These are phyloP conservation scores for Epichloe bromicola DNA, from an alignment of 2,329 filamentous ascomycete genomes.

Conservation along the genomic window DNA sequence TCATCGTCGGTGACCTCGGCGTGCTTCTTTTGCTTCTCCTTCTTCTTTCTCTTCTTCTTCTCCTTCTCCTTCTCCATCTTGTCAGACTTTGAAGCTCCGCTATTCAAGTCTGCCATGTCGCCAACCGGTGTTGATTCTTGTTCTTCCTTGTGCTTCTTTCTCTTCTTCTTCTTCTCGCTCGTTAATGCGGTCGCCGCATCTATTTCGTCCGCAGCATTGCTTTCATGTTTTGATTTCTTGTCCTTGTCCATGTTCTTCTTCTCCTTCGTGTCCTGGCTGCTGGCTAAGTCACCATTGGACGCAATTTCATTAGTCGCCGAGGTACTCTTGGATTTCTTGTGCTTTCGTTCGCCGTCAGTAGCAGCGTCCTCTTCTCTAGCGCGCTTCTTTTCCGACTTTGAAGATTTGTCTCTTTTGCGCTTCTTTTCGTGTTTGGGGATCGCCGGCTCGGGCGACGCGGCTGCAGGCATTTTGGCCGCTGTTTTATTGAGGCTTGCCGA, in stretches of 20 bases:
- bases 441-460: constrained; percentile 17
- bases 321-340: constrained; percentile 38
- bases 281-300: constrained; percentile 12
- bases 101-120: not conserved
- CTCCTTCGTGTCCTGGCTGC: constrained; percentile 22
- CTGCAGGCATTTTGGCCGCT: constrained; percentile 13
- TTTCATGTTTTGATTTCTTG: constrained; percentile 9
- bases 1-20: constrained; percentile 11
- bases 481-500: constrained; percentile 5
- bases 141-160: constrained; percentile 18
- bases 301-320: constrained; percentile 15
- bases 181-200: constrained; percentile 3
- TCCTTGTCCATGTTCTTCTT: constrained; percentile 18
- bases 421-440: constrained; percentile 26
- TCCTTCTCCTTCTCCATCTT: constrained; percentile 14
- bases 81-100: constrained; percentile 15
- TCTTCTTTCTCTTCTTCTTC: constrained; percentile 11
- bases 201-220: not conserved
- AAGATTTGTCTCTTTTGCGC: constrained; percentile 21
- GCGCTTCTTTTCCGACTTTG: constrained; percentile 30
- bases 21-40: constrained; percentile 13
- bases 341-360: constrained; percentile 29
- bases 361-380: constrained; percentile 28
- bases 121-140: constrained; percentile 8
- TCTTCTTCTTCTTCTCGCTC: constrained; percentile 15